phyloP scores from a whole-genome alignment of 768 basidiomycete genomes.

The Naganishia friedmannii region DNA sequence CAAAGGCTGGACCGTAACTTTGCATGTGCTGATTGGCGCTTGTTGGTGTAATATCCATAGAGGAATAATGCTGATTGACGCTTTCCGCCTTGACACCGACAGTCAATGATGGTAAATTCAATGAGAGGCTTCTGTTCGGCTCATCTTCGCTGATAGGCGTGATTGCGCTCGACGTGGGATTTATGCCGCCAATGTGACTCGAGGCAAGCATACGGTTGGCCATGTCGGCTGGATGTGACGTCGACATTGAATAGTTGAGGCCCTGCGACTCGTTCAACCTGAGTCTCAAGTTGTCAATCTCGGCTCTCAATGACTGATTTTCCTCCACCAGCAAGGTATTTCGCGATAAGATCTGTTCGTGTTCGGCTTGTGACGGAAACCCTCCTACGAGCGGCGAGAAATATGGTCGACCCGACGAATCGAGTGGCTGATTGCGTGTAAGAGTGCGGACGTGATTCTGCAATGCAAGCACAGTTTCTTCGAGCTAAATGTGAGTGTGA shows the following conservation, averaged over 20 bases:
- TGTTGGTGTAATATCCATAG: background rate
- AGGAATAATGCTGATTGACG: background rate
- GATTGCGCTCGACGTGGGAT: background rate
- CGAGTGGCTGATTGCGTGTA: constrained; percentile 34
- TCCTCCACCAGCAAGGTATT: constrained; percentile 35
- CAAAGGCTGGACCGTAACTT: background rate
- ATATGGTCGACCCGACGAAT: constrained; percentile 14
- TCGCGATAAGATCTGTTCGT: constrained; percentile 1
- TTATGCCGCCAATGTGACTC: background rate
- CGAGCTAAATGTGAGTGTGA: constrained; percentile 36
- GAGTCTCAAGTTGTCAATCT: constrained; percentile 17
- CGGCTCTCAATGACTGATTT: constrained; percentile 28
- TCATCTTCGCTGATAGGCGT: constrained; percentile 11
- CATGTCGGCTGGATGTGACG: background rate
- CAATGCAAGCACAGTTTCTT: constrained; percentile 43
- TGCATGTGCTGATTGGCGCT: background rate
- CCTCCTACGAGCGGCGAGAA: background rate
- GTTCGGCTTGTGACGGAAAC: background rate
- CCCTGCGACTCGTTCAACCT: constrained; percentile 12
- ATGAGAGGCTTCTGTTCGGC: constrained; percentile 6
- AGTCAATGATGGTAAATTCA: constrained; percentile 18
- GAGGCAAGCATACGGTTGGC: background rate
- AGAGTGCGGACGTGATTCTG: constrained; percentile 41
- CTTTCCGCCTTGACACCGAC: constrained; percentile 7
- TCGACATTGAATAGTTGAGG: background rate